phyloP scores from a whole-genome alignment of 257 asterid genomes.

The Petrea volubilis region DNA sequence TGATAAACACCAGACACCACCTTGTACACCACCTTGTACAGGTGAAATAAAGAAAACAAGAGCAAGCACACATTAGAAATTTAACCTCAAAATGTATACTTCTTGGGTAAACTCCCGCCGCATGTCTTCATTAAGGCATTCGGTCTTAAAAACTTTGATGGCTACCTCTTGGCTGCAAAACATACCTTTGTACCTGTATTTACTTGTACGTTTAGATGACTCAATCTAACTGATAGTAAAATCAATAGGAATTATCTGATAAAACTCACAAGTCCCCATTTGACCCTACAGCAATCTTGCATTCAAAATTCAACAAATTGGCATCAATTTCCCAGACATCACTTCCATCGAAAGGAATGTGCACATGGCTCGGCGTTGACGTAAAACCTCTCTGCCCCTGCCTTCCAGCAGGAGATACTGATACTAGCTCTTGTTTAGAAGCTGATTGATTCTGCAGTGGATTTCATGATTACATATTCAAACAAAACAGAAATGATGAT shows the following conservation, averaged over 20 bases:
- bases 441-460: conserved; percentile 43
- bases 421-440: conserved; percentile 35
- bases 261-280: conserved; percentile 74
- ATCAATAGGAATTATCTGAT: neutral
- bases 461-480: conserved; percentile 6
- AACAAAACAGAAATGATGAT: neutral
- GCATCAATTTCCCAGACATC: conserved; percentile 91
- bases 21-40: too few species aligned
- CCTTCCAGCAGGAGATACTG: conserved; percentile 28
- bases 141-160: conserved; percentile 67
- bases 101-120: conserved; percentile 80
- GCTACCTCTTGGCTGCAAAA: conserved; percentile 81
- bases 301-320: conserved; percentile 52
- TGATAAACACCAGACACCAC: neutral
- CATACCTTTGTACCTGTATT: conserved; percentile 73
- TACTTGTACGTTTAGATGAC: conserved; percentile 3
- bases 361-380: conserved; percentile 36
- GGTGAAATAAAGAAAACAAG: neutral
- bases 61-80: neutral
- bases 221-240: neutral
- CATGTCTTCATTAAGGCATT: conserved; percentile 47
- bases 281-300: conserved; percentile 67
- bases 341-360: conserved; percentile 50
- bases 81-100: conserved; percentile 80
- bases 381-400: conserved; percentile 31